phyloP scores from a whole-genome alignment of 2,329 filamentous ascomycete species.

The Torrubiellomyces zombiae region DNA sequence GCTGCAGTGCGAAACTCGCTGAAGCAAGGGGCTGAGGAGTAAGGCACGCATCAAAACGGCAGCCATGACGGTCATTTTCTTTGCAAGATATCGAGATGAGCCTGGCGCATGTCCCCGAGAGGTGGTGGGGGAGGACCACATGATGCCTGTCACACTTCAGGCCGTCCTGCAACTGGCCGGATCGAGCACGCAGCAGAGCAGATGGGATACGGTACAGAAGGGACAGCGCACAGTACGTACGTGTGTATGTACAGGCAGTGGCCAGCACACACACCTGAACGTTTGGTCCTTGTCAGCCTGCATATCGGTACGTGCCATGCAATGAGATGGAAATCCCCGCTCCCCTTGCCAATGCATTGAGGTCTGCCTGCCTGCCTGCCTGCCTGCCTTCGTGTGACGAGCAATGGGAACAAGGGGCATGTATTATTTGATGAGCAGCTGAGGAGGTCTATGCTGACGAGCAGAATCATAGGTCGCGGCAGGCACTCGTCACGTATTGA shows the following conservation, averaged over 20 bases:
- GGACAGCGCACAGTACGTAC: too few relatives aligned
- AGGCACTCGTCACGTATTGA: too few relatives aligned
- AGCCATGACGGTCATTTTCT: neutral
- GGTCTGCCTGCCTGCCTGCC: neutral
- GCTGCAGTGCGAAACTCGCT: neutral
- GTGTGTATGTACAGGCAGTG: too few relatives aligned
- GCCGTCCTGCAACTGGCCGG: slow-evolving; percentile 2
- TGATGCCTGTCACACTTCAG: slow-evolving; percentile 1
- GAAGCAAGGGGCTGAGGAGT: neutral
- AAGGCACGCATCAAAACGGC: slow-evolving; percentile 1
- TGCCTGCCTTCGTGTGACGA: slow-evolving; percentile 2
- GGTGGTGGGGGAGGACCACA: slow-evolving; percentile 2
- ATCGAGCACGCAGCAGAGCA: too few relatives aligned
- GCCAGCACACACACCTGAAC: too few relatives aligned
- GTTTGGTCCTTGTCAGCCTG: neutral
- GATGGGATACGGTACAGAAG: neutral
- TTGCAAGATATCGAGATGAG: too few relatives aligned
- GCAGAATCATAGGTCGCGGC: too few relatives aligned
- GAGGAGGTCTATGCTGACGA: too few relatives aligned
- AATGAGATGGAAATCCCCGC: neutral
- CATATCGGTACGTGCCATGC: neutral
- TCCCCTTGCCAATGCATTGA: neutral
- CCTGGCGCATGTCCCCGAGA: too few relatives aligned
- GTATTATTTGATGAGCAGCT: too few relatives aligned
- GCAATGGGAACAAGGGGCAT: too few relatives aligned